A percentile compares a stretch with the other conserved stretches of the same genome.
phyloP scores from a whole-genome alignment of 2,329 filamentous ascomycete species.

The Eurotiales sp. region DNA sequence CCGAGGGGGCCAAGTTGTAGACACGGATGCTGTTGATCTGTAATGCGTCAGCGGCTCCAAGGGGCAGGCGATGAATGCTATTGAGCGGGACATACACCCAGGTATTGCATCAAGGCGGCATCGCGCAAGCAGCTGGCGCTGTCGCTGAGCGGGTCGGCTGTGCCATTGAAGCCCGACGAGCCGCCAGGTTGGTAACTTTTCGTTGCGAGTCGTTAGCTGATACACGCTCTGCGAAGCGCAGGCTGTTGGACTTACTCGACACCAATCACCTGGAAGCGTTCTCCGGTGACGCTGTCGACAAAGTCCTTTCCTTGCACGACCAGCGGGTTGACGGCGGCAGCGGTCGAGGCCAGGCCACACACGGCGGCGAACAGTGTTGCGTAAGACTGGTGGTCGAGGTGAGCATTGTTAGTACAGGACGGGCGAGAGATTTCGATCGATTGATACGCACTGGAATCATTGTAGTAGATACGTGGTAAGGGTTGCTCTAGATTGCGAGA shows the following conservation, averaged over 20 bases:
- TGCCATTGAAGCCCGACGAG: slow-evolving; percentile 53
- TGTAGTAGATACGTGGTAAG: slow-evolving; percentile 6
- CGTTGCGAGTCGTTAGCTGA: slow-evolving; percentile 19
- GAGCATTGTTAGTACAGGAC: background rate
- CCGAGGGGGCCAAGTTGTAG: slow-evolving; percentile 59
- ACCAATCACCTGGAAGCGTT: slow-evolving; percentile 60
- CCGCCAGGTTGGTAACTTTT: slow-evolving; percentile 60
- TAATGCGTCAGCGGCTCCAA: no score
- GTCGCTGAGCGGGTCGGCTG: slow-evolving; percentile 56
- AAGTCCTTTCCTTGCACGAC: slow-evolving; percentile 59
- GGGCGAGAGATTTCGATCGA: no score
- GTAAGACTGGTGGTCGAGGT: slow-evolving; percentile 24
- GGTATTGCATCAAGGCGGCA: slow-evolving; percentile 59
- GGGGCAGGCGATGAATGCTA: no score
- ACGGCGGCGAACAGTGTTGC: slow-evolving; percentile 36
- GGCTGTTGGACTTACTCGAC: slow-evolving; percentile 51
- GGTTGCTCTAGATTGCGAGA: no score
- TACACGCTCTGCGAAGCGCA: slow-evolving; percentile 12
- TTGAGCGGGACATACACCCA: slow-evolving; percentile 54
- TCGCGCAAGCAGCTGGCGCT: slow-evolving; percentile 58
- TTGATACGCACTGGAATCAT: slow-evolving; percentile 14
- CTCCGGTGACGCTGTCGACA: slow-evolving; percentile 55
- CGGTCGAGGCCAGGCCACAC: slow-evolving; percentile 43
- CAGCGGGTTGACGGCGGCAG: slow-evolving; percentile 53
- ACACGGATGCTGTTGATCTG: slow-evolving; percentile 61